Evolutionary conservation across 2,329 filamentous ascomycete species (phyloP).

Genomic region (Phyllosticta paracitricarpa): DNA sequence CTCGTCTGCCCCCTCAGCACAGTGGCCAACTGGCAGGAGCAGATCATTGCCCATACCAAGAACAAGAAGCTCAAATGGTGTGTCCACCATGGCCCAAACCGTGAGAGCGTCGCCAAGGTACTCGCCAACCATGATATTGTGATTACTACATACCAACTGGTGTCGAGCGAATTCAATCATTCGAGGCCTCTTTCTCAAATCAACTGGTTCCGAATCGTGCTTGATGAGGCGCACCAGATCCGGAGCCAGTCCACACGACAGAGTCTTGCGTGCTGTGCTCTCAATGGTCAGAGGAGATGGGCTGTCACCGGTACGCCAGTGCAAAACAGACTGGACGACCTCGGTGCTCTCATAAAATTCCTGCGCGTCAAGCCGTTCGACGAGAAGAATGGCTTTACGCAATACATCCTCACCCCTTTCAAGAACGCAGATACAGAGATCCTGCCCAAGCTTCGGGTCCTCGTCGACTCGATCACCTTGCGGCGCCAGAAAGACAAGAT

Average conservation of each 20-base stretch:
- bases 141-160: constrained; percentile 85
- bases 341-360: constrained; percentile 79
- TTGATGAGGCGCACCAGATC: constrained; percentile 93
- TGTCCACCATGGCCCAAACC: constrained; percentile 75
- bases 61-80: constrained; percentile 58
- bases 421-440: constrained; percentile 78
- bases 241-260: constrained; percentile 73
- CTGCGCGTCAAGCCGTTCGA: constrained; percentile 78
- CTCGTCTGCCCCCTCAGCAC: constrained; percentile 85
- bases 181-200: constrained; percentile 61
- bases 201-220: constrained; percentile 86
- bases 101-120: constrained; percentile 54
- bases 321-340: constrained; percentile 85
- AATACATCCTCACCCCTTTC: constrained; percentile 75
- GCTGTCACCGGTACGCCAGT: constrained; percentile 95
- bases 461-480: constrained; percentile 91
- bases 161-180: constrained; percentile 66
- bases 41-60: constrained; percentile 73
- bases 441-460: constrained; percentile 71
- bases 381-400: constrained; percentile 62
- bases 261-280: constrained; percentile 72
- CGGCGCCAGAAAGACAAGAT: constrained; percentile 80
- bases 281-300: constrained; percentile 78
- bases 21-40: constrained; percentile 87
- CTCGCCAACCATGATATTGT: constrained; percentile 72